Percentiles rank a stretch among this genome's conserved stretches.
Conservation (phyloP, 192 early-diverging fungal genomes). For the Coemansia sp. region DNA sequence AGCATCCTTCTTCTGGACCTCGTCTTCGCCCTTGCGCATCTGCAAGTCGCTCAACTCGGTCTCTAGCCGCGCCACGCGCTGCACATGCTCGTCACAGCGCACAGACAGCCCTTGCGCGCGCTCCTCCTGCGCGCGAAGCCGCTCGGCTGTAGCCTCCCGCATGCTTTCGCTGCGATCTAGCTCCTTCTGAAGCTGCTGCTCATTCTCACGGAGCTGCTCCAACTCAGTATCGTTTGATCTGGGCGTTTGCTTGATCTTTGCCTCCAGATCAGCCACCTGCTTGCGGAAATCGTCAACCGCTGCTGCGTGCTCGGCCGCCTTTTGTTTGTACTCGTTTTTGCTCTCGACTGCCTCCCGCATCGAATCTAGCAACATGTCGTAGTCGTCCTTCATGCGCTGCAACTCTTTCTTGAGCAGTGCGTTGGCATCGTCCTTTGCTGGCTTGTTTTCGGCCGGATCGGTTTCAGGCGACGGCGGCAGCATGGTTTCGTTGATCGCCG, state of each 20-base stretch:
- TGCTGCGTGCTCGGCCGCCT: conserved; percentile 9
- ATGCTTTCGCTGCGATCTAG: conserved; percentile 18
- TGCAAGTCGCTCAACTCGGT: conserved; percentile 35
- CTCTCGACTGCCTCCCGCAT: conserved; percentile 14
- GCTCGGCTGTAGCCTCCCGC: background rate
- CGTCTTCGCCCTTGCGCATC: background rate
- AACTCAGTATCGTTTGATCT: conserved; percentile 11
- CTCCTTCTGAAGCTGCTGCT: conserved; percentile 25
- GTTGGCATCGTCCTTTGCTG: no score
- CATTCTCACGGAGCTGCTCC: conserved; percentile 27
- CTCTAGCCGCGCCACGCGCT: conserved; percentile 36
- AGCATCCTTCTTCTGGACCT: conserved; percentile 1
- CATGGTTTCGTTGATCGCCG: conserved; percentile 20
- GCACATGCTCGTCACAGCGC: conserved; percentile 31
- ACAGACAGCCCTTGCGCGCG: conserved; percentile 17
- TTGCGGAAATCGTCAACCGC: conserved; percentile 13
- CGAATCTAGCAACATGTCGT: conserved; percentile 11
- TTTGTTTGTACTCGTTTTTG: conserved; percentile 19
- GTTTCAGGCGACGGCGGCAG: background rate
- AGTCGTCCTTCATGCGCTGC: conserved; percentile 15
- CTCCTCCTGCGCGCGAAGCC: conserved; percentile 11
- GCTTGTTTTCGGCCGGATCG: background rate
- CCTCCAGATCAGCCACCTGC: conserved; percentile 19
- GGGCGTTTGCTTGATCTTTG: conserved; percentile 7
- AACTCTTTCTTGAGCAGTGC: conserved; percentile 16